phyloP scores from a whole-genome alignment of 148 eudicot genomes.

The Linanthus parryae region DNA sequence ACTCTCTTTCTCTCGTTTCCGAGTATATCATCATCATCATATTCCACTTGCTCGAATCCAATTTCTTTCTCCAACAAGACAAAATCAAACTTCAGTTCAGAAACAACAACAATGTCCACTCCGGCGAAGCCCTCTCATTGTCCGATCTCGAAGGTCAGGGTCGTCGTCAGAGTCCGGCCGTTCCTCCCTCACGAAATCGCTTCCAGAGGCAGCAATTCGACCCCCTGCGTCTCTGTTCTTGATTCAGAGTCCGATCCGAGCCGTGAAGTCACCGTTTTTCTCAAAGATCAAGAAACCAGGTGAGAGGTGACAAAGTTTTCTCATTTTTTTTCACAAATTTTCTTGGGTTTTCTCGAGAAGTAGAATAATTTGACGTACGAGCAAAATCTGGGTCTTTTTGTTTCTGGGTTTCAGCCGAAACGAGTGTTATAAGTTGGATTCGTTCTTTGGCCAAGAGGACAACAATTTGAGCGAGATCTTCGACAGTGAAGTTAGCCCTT shows the following conservation, averaged over 20 bases:
- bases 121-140: constrained; percentile 29
- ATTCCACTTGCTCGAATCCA: too few relatives aligned
- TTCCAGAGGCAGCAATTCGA: constrained; percentile 16
- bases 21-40: too few relatives aligned
- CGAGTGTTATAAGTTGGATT: constrained; percentile 77
- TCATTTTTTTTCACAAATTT: too few relatives aligned
- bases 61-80: too few relatives aligned
- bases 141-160: constrained; percentile 55
- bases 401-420: constrained; percentile 48
- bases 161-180: constrained; percentile 66
- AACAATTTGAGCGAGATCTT: constrained; percentile 51
- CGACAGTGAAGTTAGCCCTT: constrained; percentile 66
- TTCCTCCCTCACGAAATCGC: constrained; percentile 53
- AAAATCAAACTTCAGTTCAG: too few relatives aligned
- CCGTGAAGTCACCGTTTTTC: constrained; percentile 56
- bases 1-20: too few relatives aligned
- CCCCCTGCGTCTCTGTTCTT: constrained; percentile 45
- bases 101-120: constrained; percentile 11
- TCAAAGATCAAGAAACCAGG: constrained; percentile 76
- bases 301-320: too few relatives aligned
- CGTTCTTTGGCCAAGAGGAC: constrained; percentile 57
- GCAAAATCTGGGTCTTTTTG: too few relatives aligned
- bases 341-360: not conserved
- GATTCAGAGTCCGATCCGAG: constrained; percentile 13
- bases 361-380: not conserved